Evolutionary conservation across 2,329 filamentous ascomycete genomes (phyloP), one percentile per base, ranked within the genome.

Genomic region (Mycosphaerella sp.): DNA sequence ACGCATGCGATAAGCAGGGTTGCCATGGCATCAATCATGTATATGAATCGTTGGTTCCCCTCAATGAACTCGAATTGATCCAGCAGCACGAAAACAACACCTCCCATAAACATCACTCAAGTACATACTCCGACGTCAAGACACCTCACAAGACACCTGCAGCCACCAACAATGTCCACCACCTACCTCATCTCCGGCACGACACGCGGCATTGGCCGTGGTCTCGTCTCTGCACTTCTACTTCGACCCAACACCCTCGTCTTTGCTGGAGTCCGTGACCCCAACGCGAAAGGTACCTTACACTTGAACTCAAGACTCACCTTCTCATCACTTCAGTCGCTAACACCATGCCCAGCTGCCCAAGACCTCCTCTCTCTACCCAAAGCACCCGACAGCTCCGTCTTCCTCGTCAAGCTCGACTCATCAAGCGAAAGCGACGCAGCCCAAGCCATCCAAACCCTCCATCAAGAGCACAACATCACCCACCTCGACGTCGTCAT

Each of bases 171-270:
- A 10, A 47, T 40, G 36, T 49, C 47, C n/a, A 45, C 41, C 17
- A 48, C 47, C 14, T 51, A 51, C 31, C 48, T 55, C 36, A 44
- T 55, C 14, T 31, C 48, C 14, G 53, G 53, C 44, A 51, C 43
- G 39, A 51, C 47, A 12, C 47, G 53, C 32, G 48, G 53, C n/a
- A 55, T 55, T n/a, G 53, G 53, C 36, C 48, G 48, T 10, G 53
- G 53, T 3, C 42, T 54, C 17, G 52, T 54, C 31, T 26, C 46
- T n/a, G 41, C 40, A 26, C 52, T 55, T 26, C 32, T 51, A 11
- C 11, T 14, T 5, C 32, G 43, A 6, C 14, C 21, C 12, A 36
- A 50, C 21, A 47, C 41, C 11, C 42, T 29, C 23, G 23, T 55
- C 42, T 48, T 55, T 26, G 53, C 53, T 11, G 53, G 53, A 4